Base-by-base conservation (phyloP, 257 asterid genomes). In the Solanum appendiculatum region DNA sequence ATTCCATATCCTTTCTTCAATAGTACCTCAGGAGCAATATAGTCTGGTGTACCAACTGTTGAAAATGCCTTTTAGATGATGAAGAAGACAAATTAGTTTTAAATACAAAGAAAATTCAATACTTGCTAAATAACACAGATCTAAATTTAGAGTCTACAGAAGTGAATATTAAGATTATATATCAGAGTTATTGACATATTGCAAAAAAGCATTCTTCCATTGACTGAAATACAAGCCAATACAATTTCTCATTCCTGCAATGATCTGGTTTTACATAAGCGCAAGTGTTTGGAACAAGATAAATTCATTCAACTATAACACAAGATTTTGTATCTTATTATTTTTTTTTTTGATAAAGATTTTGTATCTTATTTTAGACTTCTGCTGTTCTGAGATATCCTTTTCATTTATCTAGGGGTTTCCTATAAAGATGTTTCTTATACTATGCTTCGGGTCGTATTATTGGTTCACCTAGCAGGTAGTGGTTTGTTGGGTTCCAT, bases 1-100 rank as follows among this genome's bases (percentile, higher is more conserved):
- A 97, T 91, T 89, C 99, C 98, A 88, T 97, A 97, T 88, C 99
- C 99, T 91, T 94, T 95, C 95, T 97, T 97, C 95, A 95, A 84
- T 86, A 97, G 93, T 85, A 97, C 98, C 91, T 97, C 99, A 15
- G 99, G 99, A 86, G 99, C 99, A 91, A 97, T 97, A 88, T 97
- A 97, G 93, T 97, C 99, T 31, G 99, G 99, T 5, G 99, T 95
- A 69, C 99, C 99, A 86, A 97, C 99, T 36, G 99, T 97, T 63
- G 99, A 97, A 94, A 97, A 97, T 88, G 99, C 99, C 99, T 97
- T 77, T 89, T 86, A 46, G 37, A 85, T 42, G 74, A 20, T 36
- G 81, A 83, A 89, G 86, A 88, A 44, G 92, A 70, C 85, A 89
- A 89, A 78, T 73, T 69, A 85, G 56, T 64, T 39, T 46, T 31